Evolutionary conservation across 164 flowering plant genomes (phyloP), one percentile per base, ranked within the genome.

Genomic region (Taxillus chinensis): DNA sequence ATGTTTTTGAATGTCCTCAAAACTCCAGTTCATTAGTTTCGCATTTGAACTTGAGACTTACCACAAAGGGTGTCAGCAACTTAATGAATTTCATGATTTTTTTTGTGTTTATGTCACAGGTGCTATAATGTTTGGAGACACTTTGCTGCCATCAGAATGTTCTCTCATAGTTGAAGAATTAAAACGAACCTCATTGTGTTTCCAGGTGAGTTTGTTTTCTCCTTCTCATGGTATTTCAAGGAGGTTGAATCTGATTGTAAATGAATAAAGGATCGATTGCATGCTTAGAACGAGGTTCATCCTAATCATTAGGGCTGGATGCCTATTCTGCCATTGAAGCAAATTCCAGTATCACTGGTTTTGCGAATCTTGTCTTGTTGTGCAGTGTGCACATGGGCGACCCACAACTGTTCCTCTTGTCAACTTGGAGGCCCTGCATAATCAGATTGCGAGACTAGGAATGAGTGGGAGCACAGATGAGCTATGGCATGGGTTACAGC

Each of bases 371-470:
- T 43, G 46, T 43, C 10, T 41, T 69, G 38, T 56, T 39, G 17
- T 80, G 75, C 77, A 91, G 99, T 95, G 99, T 79, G 99, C 99
- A 71, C 99, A 91, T 76, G 99, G 99, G 57, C 80, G 99, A 27
- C 99, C 99, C 7, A 95, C 97, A 2, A 91, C 92, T 41, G 92
- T 73, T 13, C 97, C 99, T 11, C 75, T 95, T 8, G 90, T 95
- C 60, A 78, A 85, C 76, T 70, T 95, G 82, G 82, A 72, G 57
- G 83, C 82, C 39, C 72, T 95, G 80, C 99, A 83, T 67, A 78
- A 75, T 71, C 86, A 83, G 79, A 77, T 90, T 60, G 70, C 76
- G 0, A 77, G 75, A 68, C 79, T 86, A 54, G 68, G 70, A 52
- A 55, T 38, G 45, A 62, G 66, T 55, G 75, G 55, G 3, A 62